Conservation (phyloP, 371 early-diverging fungal species). For the Mortierella sp. region DNA sequence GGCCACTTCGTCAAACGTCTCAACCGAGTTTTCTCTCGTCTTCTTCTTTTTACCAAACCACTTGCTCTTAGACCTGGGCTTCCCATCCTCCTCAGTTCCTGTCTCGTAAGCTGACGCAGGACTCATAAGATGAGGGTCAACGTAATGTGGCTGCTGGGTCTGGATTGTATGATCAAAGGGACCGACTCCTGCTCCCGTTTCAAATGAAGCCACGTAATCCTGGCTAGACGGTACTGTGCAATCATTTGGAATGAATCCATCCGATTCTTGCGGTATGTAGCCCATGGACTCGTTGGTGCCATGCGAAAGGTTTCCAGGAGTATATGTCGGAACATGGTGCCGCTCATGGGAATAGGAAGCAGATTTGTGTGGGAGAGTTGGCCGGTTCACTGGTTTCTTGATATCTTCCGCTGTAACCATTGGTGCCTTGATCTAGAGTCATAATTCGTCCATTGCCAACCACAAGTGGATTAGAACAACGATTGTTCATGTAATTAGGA, state of each 20-base stretch:
- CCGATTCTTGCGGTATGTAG: constrained; percentile 1
- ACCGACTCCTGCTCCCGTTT: not conserved
- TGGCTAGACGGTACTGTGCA: not conserved
- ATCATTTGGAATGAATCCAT: not conserved
- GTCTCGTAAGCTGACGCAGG: not conserved
- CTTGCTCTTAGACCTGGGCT: constrained; percentile 37
- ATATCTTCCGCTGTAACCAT: too few species aligned
- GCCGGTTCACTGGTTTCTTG: constrained; percentile 6
- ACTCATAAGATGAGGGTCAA: not conserved
- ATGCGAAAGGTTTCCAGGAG: not conserved
- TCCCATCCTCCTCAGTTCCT: constrained; percentile 13
- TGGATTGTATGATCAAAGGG: constrained; percentile 17
- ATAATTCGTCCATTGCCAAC: not conserved
- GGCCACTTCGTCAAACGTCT: constrained; percentile 25
- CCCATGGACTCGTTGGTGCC: too few species aligned
- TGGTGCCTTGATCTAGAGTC: too few species aligned
- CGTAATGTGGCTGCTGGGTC: not conserved
- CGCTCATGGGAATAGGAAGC: constrained; percentile 29
- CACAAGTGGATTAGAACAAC: not conserved
- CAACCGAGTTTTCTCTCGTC: constrained; percentile 14
- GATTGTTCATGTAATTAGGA: too few species aligned
- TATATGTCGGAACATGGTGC: constrained; percentile 4
- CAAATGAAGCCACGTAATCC: not conserved
- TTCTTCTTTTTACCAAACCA: constrained; percentile 54
- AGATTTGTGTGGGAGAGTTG: constrained; percentile 1